phyloP scores from a whole-genome alignment of 305 asterid genomes.

The Fraxinus latifolia region DNA sequence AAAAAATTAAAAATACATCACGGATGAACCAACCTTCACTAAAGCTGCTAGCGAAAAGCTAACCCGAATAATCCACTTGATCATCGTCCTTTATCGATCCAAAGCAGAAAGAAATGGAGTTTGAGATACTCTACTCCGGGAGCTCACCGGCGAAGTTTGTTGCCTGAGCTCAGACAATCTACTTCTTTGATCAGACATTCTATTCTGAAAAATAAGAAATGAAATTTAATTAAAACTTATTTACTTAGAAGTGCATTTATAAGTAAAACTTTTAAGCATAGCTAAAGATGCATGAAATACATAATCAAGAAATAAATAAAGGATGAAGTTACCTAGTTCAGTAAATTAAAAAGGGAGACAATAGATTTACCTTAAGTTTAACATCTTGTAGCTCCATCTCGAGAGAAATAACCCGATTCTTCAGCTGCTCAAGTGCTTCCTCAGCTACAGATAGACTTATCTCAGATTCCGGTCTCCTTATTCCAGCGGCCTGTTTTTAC shows the following conservation, averaged over 20 bases:
- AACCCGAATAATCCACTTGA: slow-evolving; percentile 8
- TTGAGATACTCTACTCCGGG: slow-evolving; percentile 33
- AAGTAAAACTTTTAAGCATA: neutral
- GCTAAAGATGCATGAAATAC: neutral
- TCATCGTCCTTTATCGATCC: slow-evolving; percentile 45
- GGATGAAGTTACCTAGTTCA: neutral
- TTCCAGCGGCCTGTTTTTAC: slow-evolving; percentile 75
- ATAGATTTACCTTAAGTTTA: slow-evolving; percentile 64
- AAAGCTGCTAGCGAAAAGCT: slow-evolving; percentile 36
- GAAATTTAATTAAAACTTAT: neutral
- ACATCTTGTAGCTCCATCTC: slow-evolving; percentile 76
- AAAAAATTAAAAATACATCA: neutral
- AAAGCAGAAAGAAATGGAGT: slow-evolving; percentile 49
- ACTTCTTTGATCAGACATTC: slow-evolving; percentile 60
- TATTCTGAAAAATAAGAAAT: slow-evolving; percentile 48
- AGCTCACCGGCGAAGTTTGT: slow-evolving; percentile 46
- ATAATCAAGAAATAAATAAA: neutral
- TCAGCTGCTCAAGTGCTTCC: slow-evolving; percentile 78
- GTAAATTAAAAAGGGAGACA: neutral
- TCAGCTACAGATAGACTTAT: slow-evolving; percentile 60
- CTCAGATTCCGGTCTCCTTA: slow-evolving; percentile 56
- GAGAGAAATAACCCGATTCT: slow-evolving; percentile 44
- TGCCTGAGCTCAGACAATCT: slow-evolving; percentile 66
- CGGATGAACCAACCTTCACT: slow-evolving; percentile 2
- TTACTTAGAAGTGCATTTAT: neutral